Percentiles rank a stretch among this genome's conserved stretches.
phyloP scores from a whole-genome alignment of 2,329 filamentous ascomycete genomes.

The Microcyclospora tardicrescens region DNA sequence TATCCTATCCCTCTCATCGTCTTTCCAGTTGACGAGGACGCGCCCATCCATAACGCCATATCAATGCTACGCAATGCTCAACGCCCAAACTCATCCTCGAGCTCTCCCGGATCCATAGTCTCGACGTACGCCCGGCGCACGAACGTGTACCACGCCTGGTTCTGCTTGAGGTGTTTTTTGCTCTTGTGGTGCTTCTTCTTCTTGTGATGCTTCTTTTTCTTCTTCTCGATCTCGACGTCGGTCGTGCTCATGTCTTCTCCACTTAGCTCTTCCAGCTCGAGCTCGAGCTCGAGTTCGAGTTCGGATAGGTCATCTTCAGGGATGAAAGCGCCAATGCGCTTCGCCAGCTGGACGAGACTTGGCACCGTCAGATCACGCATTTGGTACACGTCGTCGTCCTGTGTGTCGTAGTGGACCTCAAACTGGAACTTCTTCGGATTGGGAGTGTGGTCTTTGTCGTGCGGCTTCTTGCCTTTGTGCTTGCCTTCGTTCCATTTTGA shows the following conservation, averaged over 20 bases:
- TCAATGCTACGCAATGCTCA: slow-evolving; percentile 3
- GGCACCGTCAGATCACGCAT: slow-evolving; percentile 73
- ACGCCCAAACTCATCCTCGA: slow-evolving; percentile 33
- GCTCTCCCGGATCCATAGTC: slow-evolving; percentile 52
- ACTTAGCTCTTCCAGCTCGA: slow-evolving; percentile 13
- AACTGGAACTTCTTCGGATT: slow-evolving; percentile 55
- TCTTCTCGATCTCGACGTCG: slow-evolving; percentile 8
- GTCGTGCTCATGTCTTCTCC: slow-evolving; percentile 12
- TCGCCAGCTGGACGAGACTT: slow-evolving; percentile 67
- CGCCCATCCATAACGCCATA: background rate
- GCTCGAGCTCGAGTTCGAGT: slow-evolving; percentile 14
- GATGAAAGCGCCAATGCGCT: slow-evolving; percentile 53
- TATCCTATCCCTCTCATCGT: too few species aligned
- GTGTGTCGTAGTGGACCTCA: slow-evolving; percentile 78
- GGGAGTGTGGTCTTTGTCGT: slow-evolving; percentile 36
- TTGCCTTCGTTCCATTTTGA: slow-evolving; percentile 51
- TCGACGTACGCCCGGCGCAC: slow-evolving; percentile 67
- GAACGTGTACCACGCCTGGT: slow-evolving; percentile 66
- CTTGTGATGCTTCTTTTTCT: slow-evolving; percentile 19
- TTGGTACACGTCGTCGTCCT: slow-evolving; percentile 59
- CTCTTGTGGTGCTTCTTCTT: slow-evolving; percentile 22
- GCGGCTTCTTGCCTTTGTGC: slow-evolving; percentile 45
- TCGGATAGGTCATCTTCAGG: slow-evolving; percentile 13
- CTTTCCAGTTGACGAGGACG: too few species aligned
- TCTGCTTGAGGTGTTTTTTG: slow-evolving; percentile 40